A percentile compares a stretch with the other conserved stretches of the same genome.
These are phyloP conservation scores for Cladophialophora exuberans DNA, from an alignment of 2,329 filamentous ascomycete species.

Conservation along the genomic window DNA sequence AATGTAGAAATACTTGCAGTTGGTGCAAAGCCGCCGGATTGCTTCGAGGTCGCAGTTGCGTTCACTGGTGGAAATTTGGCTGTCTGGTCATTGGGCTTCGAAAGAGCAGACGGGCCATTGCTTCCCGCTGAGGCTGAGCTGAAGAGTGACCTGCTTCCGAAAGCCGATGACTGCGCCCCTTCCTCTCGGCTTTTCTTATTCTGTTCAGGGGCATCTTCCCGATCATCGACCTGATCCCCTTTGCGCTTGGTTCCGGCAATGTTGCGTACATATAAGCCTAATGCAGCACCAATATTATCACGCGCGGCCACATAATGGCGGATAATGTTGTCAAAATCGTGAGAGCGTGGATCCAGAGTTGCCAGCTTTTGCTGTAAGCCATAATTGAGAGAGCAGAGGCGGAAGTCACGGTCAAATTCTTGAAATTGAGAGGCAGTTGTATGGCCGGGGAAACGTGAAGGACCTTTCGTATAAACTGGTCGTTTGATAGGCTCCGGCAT, in stretches of 20 bases:
- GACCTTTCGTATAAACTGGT: slow-evolving; percentile 31
- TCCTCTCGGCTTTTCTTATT: slow-evolving; percentile 34
- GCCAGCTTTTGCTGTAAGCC: slow-evolving; percentile 40
- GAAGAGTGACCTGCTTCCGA: neutral
- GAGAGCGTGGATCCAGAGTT: slow-evolving; percentile 37
- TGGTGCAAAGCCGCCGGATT: slow-evolving; percentile 9
- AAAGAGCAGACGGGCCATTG: neutral
- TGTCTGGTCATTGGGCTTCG: slow-evolving; percentile 15
- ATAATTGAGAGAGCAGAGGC: slow-evolving; percentile 41
- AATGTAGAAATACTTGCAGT: slow-evolving; percentile 5
- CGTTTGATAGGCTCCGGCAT: slow-evolving; percentile 15
- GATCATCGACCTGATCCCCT: slow-evolving; percentile 30
- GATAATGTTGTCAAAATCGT: slow-evolving; percentile 43
- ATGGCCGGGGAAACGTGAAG: slow-evolving; percentile 26
- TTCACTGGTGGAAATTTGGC: neutral
- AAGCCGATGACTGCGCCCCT: neutral
- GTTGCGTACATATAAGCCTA: slow-evolving; percentile 33
- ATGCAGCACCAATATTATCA: slow-evolving; percentile 41
- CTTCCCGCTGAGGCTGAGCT: neutral
- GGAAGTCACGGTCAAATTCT: slow-evolving; percentile 35
- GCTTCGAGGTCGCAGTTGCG: neutral
- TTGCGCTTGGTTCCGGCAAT: slow-evolving; percentile 37
- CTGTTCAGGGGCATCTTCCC: slow-evolving; percentile 19
- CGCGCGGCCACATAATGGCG: slow-evolving; percentile 44
- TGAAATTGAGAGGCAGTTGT: slow-evolving; percentile 30